Evolutionary conservation across 495 filamentous ascomycete species (phyloP), one percentile per base, ranked within the genome.

Genomic region (Lepidopterella palustris): DNA sequence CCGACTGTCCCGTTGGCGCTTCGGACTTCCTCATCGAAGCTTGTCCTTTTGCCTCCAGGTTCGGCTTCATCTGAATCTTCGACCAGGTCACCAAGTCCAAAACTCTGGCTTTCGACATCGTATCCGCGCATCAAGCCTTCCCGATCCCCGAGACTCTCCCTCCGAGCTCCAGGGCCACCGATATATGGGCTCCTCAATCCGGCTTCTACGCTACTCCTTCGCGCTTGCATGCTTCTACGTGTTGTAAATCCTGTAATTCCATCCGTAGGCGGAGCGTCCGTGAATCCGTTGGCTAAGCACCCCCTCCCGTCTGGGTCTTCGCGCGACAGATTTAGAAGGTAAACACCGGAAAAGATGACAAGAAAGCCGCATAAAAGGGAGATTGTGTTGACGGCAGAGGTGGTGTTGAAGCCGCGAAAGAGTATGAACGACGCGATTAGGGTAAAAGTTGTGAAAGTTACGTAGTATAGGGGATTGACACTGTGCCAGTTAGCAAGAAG

Each of bases 401-500:
- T 90, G 32, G 93, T 98, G 70, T 97, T 97, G 82, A 98, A 98
- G 49, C 93, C 93, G 60, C 83, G 83, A 79, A 97, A 98, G 35
- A 98, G 88, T 70, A 97, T 96, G 77, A 97, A 97, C 18, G 91
- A 96, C 40, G 93, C 93, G 72, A 87, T 86, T 51, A 98, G 82
- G 15, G 93, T 98, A 29, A 87, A 89, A 5, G 93, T 97, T 4
- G 93, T 98, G 74, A 98, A 98, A n/a, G 92, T 97, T 52, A 98
- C 93, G 73, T 98, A 98, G 79, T 98, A 98, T 31, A 98, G 83
- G 0, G 93, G 93, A 70, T 97, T 98, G 32, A 98, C 93, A 64
- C 93, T 98, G 65, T 23, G n/a, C 13, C 2, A 24, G 6, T 55
- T 54, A 51, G 57, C 23, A 10, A 48, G n/a, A 45, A 64, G 49